Base-by-base conservation (phyloP, 345 rosid genomes). In the Arabidopsis arenosa region DNA sequence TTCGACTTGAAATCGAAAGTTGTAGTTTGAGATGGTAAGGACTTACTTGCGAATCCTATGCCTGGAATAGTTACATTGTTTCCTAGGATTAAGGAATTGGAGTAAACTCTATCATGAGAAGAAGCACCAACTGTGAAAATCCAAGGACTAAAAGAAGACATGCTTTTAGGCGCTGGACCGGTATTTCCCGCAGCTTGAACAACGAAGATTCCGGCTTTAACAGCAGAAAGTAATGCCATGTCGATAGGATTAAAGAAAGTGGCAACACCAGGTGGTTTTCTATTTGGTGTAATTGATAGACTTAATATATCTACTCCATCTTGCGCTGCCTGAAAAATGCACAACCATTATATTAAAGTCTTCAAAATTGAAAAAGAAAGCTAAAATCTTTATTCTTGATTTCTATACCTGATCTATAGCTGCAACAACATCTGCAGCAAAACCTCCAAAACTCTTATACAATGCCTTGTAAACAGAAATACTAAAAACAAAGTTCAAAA, bases 141-240 rank as follows among this genome's bases (percentile, higher is more conserved):
- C 99, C 99, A 95, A 12, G 99, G 99, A 74, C 99, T 92, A 78
- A 90, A 95, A 76, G 99, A 95, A 80, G 96, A 86, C 85, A 92
- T 80, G 85, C 97, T 95, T 64, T 81, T 89, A 37, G 98, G 99
- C 9, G 98, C 86, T 41, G 99, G 99, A 45, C 99, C 99, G 5
- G 97, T 90, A 76, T 95, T 95, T 69, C 99, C 99, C 0, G 99
- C 99, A 18, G 99, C 99, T 87, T 95, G 99, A 70, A 90, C 98
- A 30, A 90, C 93, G 23, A 92, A 95, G 35, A 95, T 85, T 35
- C 98, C 98, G 48, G 88, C 77, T 86, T 91, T 95, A 9, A 82
- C 97, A 58, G 99, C 97, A 36, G 93, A 89, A 11, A 95, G 89
- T 79, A 92, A 75, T 28, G 98, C 96, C 94, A 95, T 95, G 76